Percentiles rank a stretch among this genome's conserved stretches.
Conservation (phyloP, 352 stramenopile genomes). For the Aphanomyces stellatus region DNA sequence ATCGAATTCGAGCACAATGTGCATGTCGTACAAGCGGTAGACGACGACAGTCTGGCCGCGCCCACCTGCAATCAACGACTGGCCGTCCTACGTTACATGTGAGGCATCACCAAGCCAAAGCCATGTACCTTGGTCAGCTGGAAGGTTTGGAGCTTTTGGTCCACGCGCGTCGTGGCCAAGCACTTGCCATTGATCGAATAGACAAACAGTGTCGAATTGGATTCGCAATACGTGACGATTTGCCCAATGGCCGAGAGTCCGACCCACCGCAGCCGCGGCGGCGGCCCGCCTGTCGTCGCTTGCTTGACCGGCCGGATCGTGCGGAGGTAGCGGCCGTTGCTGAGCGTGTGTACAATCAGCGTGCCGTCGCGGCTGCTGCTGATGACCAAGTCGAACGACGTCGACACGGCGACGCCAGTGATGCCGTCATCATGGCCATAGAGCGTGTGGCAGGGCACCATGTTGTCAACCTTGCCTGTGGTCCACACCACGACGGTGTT, state of each 20-base stretch:
- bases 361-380: conserved; percentile 24
- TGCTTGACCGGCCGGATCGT: conserved; percentile 1
- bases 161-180: background rate
- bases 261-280: background rate
- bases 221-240: conserved; percentile 16
- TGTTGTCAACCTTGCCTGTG: background rate
- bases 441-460: conserved; percentile 4
- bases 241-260: background rate
- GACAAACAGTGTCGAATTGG: conserved; percentile 13
- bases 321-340: conserved; percentile 20
- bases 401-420: conserved; percentile 20
- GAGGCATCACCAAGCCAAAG: background rate
- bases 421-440: conserved; percentile 24
- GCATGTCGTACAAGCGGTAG: conserved; percentile 17
- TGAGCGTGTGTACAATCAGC: conserved; percentile 24
- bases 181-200: conserved; percentile 19
- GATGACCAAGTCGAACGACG: conserved; percentile 19
- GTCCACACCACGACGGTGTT: conserved; percentile 21
- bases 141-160: conserved; percentile 16
- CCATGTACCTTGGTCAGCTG: background rate
- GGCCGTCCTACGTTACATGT: conserved; percentile 1
- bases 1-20: conserved; percentile 10
- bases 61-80: background rate
- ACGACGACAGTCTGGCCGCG: conserved; percentile 9
- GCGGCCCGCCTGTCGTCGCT: background rate